Base-by-base conservation (phyloP, 192 early-diverging fungal species). In the Spizellomyces sp. region DNA sequence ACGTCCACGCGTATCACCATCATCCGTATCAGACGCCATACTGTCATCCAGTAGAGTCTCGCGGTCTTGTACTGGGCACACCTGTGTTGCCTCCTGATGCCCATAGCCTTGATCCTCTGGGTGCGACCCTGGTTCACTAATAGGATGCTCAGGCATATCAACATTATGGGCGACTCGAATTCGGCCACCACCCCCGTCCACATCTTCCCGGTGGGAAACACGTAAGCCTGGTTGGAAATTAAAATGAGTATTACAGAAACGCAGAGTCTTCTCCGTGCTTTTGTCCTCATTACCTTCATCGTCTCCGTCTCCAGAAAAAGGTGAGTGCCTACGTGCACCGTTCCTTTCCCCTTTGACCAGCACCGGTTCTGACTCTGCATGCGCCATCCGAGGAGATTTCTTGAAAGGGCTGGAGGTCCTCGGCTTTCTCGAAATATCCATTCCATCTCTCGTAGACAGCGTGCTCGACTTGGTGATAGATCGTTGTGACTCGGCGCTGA, bases 11-110 rank as follows among this genome's bases (percentile, higher is more conserved):
- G 14, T 2, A 4, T 55, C 66, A 6, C 36, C 66, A 5, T 68
- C 66, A 41, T 68, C 66, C 19, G 36, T 68, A 19, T 68, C 66
- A 1, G 66, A 68, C 1, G 8, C 66, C 17, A 52, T 5, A 42
- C 6, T 45, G 10, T 68, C 66, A 12, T 68, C 66, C 10, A n/a
- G 52, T 54, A 15, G 1, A n/a, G 52, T 2, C 14, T 54, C 15
- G 52, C 52, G 15, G 52, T 54, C 3, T 15, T 54, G 52, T 15
- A 2, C 0, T 54, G 14, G 52, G 17, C 17, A 54, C 0, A 3
- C 52, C 14, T 19, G 52, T 15, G 17, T 3, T 54, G 52, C 52
- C 52, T 54, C 52, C 52, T 54, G 52, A 3, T 54, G 15, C 52
- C 15, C 52, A 10, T 62, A 36, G 27, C 27, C 27, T 2, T 36